phyloP scores from a whole-genome alignment of 1,284 basidiomycete genomes.

The Cryptococcus sp. region DNA sequence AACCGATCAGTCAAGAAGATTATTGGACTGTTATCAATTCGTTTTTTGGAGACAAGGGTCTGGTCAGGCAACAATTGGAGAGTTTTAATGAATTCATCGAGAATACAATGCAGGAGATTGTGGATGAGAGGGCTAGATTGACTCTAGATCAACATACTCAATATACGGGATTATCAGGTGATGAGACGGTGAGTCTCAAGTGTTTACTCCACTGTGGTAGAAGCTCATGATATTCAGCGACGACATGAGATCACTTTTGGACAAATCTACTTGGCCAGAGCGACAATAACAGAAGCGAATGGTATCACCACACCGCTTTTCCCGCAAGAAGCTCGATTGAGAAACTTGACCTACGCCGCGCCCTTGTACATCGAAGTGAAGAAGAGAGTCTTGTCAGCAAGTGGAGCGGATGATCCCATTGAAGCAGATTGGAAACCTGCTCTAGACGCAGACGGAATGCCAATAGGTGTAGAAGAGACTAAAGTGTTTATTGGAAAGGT shows the following conservation, averaged over 20 bases:
- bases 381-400: conserved; percentile 74
- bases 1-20: conserved; percentile 77
- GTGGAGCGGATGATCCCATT: conserved; percentile 65
- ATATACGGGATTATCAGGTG: conserved; percentile 77
- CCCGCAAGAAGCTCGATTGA: conserved; percentile 92
- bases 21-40: conserved; percentile 94
- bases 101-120: conserved; percentile 99
- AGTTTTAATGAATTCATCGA: conserved; percentile 99
- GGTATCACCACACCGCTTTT: conserved; percentile 89
- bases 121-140: conserved; percentile 90
- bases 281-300: conserved; percentile 92
- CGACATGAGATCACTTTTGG: conserved; percentile 97
- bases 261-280: conserved; percentile 93
- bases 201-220: not conserved
- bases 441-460: conserved; percentile 59
- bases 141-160: conserved; percentile 95
- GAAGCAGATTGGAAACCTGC: conserved; percentile 71
- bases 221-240: conserved; percentile 52
- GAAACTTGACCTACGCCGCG: conserved; percentile 75
- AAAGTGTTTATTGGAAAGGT: conserved; percentile 98
- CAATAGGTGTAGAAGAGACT: conserved; percentile 60
- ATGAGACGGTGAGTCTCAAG: conserved; percentile 54
- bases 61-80: conserved; percentile 95
- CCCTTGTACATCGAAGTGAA: conserved; percentile 95
- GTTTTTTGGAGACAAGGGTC: conserved; percentile 96